phyloP scores from a whole-genome alignment of 306 rosid species.

The Cucurbita moschata region DNA sequence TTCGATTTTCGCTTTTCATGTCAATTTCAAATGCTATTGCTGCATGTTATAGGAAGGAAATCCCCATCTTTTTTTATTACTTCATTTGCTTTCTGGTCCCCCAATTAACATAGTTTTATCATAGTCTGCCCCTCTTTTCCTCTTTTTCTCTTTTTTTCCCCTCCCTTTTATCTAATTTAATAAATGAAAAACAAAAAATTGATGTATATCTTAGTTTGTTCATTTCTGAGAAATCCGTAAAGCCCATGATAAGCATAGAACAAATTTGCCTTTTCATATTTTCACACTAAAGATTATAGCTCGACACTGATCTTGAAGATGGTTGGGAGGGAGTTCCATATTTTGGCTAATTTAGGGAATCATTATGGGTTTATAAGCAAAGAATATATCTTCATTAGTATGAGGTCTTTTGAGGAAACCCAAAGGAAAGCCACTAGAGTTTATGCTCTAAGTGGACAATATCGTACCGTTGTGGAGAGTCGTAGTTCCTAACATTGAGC shows the following conservation, averaged over 20 bases:
- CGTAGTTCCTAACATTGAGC: background rate
- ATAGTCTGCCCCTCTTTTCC: background rate
- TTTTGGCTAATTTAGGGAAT: too few species aligned
- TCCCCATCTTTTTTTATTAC: background rate
- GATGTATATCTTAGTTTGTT: background rate
- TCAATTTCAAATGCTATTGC: background rate
- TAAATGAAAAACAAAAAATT: background rate
- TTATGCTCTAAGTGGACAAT: too few species aligned
- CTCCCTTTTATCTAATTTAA: background rate
- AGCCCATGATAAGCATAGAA: background rate
- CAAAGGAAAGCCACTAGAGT: too few species aligned
- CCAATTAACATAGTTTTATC: background rate
- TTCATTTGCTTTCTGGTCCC: background rate
- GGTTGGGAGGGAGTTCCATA: too few species aligned
- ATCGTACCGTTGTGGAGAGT: too few species aligned
- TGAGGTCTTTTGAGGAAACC: too few species aligned
- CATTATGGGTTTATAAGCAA: too few species aligned
- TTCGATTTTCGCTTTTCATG: conserved; percentile 5
- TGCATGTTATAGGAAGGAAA: background rate
- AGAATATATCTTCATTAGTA: too few species aligned
- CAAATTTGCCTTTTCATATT: background rate
- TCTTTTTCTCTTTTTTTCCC: background rate
- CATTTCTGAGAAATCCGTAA: background rate
- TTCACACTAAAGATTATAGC: background rate
- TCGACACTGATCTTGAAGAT: too few species aligned